Evolutionary conservation across 331 rosid genomes (phyloP), one percentile per base, ranked within the genome.

Genomic region (Stylosanthes scabra): DNA sequence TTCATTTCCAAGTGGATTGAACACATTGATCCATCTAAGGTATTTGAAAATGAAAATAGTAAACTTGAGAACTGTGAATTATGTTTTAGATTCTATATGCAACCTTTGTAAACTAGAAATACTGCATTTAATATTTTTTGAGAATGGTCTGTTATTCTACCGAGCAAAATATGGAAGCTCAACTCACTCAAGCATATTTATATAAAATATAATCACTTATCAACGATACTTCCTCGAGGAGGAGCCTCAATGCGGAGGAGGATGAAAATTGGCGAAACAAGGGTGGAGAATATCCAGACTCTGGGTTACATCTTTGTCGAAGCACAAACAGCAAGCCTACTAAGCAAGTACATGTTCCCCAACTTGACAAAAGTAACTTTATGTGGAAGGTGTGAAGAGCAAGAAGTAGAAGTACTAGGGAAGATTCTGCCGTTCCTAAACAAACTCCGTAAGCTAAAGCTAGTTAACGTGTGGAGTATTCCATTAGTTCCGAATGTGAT

Each of bases 51-150:
- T 69, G 40, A 1, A 3, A 2, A n/a, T n/a, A n/a, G 25, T 27
- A 1, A 2, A 11, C 8, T 6, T 2, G 1, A 44, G 0, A 6
- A 5, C 1, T 25, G 28, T 7, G 4, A 55, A 40, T 7, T 2
- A 9, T 7, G 2, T 70, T 56, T 41, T 51, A 7, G 3, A 65
- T 56, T 56, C 65, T 20, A 56, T 70, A 44, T 9, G 62, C 46
- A 44, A n/a, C 3, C 51, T 78, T 11, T 31, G 51, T 54, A 70
- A 63, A 46, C 46, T 78, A 6, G 77, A 78, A 71, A 63, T 62
- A 0, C 14, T 78, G 1, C 11, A 63, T 3, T 2, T 54, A 0
- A n/a, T n/a, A n/a, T n/a, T n/a, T n/a, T n/a, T n/a, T 11, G 12
- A 13, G 6, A 11, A 42, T 42, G 9, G 8, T 6, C 46, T 40